Percentiles rank a stretch among this genome's conserved stretches.
phyloP scores from a whole-genome alignment of 2,329 filamentous ascomycete genomes.

The Macrophomina phaseolina region DNA sequence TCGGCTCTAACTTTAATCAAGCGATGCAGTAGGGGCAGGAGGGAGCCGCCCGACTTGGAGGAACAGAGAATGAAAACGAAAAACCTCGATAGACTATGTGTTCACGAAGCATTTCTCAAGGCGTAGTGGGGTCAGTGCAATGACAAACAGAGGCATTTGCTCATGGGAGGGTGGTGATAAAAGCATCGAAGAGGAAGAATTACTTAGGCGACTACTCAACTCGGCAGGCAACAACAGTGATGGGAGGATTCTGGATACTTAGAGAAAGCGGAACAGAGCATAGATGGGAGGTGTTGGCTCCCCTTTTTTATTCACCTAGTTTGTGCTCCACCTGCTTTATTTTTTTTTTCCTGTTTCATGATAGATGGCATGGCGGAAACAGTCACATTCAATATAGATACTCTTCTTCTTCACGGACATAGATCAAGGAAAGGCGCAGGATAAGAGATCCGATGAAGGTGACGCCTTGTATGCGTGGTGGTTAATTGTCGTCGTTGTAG shows the following conservation, averaged over 20 bases:
- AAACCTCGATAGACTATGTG: conserved; percentile 17
- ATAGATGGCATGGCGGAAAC: background rate
- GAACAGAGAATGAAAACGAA: background rate
- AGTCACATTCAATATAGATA: conserved; percentile 11
- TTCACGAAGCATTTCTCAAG: conserved; percentile 24
- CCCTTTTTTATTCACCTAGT: background rate
- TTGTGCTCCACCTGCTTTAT: no score
- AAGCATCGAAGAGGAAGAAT: background rate
- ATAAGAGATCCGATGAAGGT: no score
- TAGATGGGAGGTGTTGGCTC: conserved; percentile 3
- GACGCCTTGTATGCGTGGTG: no score
- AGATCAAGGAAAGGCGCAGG: background rate
- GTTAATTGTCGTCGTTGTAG: no score
- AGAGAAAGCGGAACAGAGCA: conserved; percentile 2
- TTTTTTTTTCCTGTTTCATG: background rate
- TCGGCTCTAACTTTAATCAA: background rate
- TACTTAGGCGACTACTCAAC: background rate
- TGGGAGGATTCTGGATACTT: conserved; percentile 18
- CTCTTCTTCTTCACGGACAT: background rate
- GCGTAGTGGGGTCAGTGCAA: conserved; percentile 14
- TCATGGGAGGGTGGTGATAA: background rate
- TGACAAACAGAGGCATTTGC: background rate
- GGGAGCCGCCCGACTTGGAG: background rate
- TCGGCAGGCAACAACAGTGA: background rate
- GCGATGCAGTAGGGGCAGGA: background rate